phyloP scores from a whole-genome alignment of 2,329 filamentous ascomycete genomes.

The Aspergillus pseudotamarii region DNA sequence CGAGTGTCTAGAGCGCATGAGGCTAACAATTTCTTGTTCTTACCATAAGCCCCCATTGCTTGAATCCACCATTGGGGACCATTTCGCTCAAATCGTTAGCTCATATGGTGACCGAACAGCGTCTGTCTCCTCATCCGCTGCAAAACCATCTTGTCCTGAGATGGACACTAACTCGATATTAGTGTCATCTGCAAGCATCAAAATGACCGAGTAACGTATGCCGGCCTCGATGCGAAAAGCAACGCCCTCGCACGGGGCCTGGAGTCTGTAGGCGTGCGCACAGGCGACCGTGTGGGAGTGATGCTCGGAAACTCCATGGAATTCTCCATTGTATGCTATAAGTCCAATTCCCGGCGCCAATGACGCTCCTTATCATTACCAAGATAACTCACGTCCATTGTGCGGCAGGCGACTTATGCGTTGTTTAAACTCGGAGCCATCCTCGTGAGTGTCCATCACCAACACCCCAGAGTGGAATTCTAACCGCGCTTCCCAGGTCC shows the following conservation, averaged over 20 bases:
- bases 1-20: background rate
- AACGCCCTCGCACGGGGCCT: slow-evolving; percentile 75
- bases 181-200: slow-evolving; percentile 66
- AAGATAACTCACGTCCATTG: background rate
- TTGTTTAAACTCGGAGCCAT: slow-evolving; percentile 93
- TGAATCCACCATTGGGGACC: slow-evolving; percentile 50
- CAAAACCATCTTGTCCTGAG: background rate
- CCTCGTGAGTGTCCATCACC: slow-evolving; percentile 55
- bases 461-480: background rate
- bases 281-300: slow-evolving; percentile 83
- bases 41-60: slow-evolving; percentile 47
- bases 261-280: slow-evolving; percentile 69
- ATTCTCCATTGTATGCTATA: slow-evolving; percentile 67
- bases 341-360: background rate
- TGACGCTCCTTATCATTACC: background rate
- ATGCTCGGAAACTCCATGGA: slow-evolving; percentile 84
- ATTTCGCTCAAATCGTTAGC: slow-evolving; percentile 49
- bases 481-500: slow-evolving; percentile 58
- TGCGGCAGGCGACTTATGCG: slow-evolving; percentile 68
- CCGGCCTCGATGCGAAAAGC: slow-evolving; percentile 72
- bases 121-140: slow-evolving; percentile 41
- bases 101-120: slow-evolving; percentile 53
- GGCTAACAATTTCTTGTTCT: background rate
- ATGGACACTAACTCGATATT: slow-evolving; percentile 1
- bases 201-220: slow-evolving; percentile 69